Percentiles rank a stretch among this genome's conserved stretches.
Conservation (phyloP, 1,284 basidiomycete species). For the Thecaphora thlaspeos region DNA sequence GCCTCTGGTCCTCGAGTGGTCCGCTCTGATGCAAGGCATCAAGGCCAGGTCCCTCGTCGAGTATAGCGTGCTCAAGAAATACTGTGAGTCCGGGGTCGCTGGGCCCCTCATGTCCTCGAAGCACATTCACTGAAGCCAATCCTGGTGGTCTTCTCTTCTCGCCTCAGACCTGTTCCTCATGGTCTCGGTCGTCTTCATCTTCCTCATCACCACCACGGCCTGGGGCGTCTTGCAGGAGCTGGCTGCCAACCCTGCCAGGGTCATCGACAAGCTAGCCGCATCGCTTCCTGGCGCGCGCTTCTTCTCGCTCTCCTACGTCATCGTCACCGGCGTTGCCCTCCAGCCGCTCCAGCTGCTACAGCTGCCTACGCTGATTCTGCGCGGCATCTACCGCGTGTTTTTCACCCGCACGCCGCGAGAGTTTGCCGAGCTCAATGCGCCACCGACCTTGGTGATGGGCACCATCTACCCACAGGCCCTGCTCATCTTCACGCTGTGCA, state of each 20-base stretch:
- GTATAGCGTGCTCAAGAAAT: slow-evolving; percentile 83
- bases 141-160: no score
- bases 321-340: slow-evolving; percentile 86
- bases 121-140: no score
- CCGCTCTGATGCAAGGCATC: slow-evolving; percentile 78
- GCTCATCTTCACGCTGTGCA: slow-evolving; percentile 88
- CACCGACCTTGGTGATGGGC: slow-evolving; percentile 75
- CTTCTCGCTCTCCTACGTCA: slow-evolving; percentile 93
- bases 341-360: slow-evolving; percentile 83
- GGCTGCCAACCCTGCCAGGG: slow-evolving; percentile 47
- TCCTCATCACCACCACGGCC: slow-evolving; percentile 84
- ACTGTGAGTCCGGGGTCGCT: slow-evolving; percentile 8
- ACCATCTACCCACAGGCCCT: slow-evolving; percentile 88
- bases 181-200: slow-evolving; percentile 92
- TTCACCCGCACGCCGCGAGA: slow-evolving; percentile 63
- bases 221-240: slow-evolving; percentile 67
- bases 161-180: slow-evolving; percentile 88
- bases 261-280: slow-evolving; percentile 53
- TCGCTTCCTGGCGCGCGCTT: slow-evolving; percentile 63
- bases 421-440: slow-evolving; percentile 92
- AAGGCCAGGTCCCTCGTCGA: slow-evolving; percentile 87
- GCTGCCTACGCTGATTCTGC: slow-evolving; percentile 44
- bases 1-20: slow-evolving; percentile 87
- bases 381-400: slow-evolving; percentile 37
- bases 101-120: no score